Evolutionary conservation across 352 stramenopile genomes (phyloP), one percentile per base, ranked within the genome.

Genomic region (Pythium diclinum): DNA sequence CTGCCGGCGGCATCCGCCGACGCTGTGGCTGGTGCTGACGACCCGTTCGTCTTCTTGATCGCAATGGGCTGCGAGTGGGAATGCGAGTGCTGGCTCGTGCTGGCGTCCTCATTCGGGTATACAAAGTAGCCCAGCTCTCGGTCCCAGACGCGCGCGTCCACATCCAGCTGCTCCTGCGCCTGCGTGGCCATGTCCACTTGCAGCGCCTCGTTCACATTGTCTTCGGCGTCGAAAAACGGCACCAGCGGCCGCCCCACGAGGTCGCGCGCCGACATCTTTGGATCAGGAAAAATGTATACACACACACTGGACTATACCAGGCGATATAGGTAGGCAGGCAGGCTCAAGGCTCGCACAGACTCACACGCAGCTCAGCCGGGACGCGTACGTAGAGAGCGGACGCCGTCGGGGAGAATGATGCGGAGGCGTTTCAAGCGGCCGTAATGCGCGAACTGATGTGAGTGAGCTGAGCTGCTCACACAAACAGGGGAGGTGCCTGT

Each of bases 121-220:
- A 89, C 85, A 54, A 94, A 94, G 61, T 94, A 94, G 28, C 85
- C 85, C 21, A 91, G 78, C 23, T 87, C 73, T 56, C 86, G 85
- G 69, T 94, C 85, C 85, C 85, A 94, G 3, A 94, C 85, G 19
- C 85, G 85, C n/a, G 85, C 85, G 55, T 94, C 85, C 25, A 94
- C 73, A 54, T 94, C 83, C 44, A 92, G 77, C 21, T 78, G 67
- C 36, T 92, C 83, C 47, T 74, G 70, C 56, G 73, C 73, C 30
- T 74, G 59, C 52, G 73, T 57, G 44, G 69, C 67, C 28, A 72
- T 68, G 59, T 76, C 72, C 3, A 84, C 42, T 10, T 73, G 36
- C 23, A 94, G 74, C 44, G 76, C 53, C 51, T 80, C 73, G 69
- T 94, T 94, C 38, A 94, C 81, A 17, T 92, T 88, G 7, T 91